Percentiles rank a stretch among this genome's conserved stretches.
Evolutionary conservation across 495 filamentous ascomycete species (phyloP).

Genomic region (Glarea lozoyensis): DNA sequence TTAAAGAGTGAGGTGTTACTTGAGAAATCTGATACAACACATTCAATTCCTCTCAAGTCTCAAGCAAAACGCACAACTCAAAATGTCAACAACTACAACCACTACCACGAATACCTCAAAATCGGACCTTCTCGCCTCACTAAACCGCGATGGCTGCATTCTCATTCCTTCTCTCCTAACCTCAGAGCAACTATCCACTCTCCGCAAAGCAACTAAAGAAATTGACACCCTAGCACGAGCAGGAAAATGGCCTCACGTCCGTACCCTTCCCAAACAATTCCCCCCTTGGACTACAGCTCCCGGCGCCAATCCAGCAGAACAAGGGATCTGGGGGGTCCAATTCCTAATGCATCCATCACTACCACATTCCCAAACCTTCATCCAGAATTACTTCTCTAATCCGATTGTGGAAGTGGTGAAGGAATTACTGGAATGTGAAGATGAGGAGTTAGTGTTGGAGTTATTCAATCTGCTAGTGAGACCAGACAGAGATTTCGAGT

Average conservation of each 20-base stretch:
- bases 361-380: constrained; percentile 44
- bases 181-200: constrained; percentile 27
- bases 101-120: too few species aligned
- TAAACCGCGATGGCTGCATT: constrained; percentile 21
- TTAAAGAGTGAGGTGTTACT: too few species aligned
- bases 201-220: constrained; percentile 44
- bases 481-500: constrained; percentile 53
- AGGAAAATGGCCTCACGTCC: constrained; percentile 67
- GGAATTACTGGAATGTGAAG: constrained; percentile 38
- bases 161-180: constrained; percentile 17
- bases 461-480: constrained; percentile 71
- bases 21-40: too few species aligned
- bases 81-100: too few species aligned
- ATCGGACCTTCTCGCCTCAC: constrained; percentile 14
- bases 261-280: constrained; percentile 79
- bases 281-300: constrained; percentile 59
- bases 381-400: constrained; percentile 55
- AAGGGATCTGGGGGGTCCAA: constrained; percentile 81
- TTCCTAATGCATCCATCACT: constrained; percentile 68
- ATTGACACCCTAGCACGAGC: constrained; percentile 46
- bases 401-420: constrained; percentile 46
- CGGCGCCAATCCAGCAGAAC: constrained; percentile 31
- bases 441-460: constrained; percentile 59
- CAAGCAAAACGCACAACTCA: too few species aligned
- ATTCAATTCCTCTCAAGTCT: too few species aligned